These are phyloP conservation scores for Wickerhamiella cacticola DNA, from an alignment of 805 yeast genomes.

Conservation along the genomic window DNA sequence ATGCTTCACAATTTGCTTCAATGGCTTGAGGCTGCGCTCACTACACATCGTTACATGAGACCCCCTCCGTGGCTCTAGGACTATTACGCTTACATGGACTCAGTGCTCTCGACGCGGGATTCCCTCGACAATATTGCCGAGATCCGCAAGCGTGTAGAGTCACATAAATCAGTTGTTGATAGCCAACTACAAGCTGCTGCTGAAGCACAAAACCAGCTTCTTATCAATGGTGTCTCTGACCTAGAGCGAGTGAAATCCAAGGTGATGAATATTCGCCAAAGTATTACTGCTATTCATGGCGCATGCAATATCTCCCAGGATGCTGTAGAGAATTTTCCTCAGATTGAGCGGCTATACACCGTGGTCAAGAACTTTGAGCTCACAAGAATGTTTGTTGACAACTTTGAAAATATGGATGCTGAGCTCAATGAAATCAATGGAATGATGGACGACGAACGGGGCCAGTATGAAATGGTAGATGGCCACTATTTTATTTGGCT, in stretches of 20 bases:
- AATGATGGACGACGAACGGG: slow-evolving; percentile 35
- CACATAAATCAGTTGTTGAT: slow-evolving; percentile 65
- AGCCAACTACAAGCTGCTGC: slow-evolving; percentile 60
- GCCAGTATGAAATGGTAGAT: slow-evolving; percentile 3
- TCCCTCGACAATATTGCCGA: slow-evolving; percentile 29
- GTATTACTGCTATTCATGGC: slow-evolving; percentile 31
- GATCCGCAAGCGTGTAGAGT: slow-evolving; percentile 27
- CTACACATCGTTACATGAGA: too few species aligned
- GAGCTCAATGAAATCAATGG: slow-evolving; percentile 40
- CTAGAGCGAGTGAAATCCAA: slow-evolving; percentile 31
- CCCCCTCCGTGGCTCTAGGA: too few species aligned
- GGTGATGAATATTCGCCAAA: slow-evolving; percentile 29
- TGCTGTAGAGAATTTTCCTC: slow-evolving; percentile 53
- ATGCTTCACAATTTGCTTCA: too few species aligned
- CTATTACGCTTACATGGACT: slow-evolving; percentile 5
- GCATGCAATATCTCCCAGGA: slow-evolving; percentile 45
- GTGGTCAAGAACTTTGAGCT: slow-evolving; percentile 62
- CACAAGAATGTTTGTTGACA: slow-evolving; percentile 52
- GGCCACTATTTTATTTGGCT: slow-evolving; percentile 37
- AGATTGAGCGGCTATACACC: slow-evolving; percentile 53
- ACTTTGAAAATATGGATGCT: slow-evolving; percentile 44
- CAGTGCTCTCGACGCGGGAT: slow-evolving; percentile 13
- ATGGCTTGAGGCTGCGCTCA: too few species aligned
- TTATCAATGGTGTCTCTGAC: slow-evolving; percentile 33
- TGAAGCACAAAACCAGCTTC: slow-evolving; percentile 48